A percentile compares a stretch with the other conserved stretches of the same genome.
phyloP scores from a whole-genome alignment of 2,329 filamentous ascomycete species.

The Acephala macrosclerotiorum region DNA sequence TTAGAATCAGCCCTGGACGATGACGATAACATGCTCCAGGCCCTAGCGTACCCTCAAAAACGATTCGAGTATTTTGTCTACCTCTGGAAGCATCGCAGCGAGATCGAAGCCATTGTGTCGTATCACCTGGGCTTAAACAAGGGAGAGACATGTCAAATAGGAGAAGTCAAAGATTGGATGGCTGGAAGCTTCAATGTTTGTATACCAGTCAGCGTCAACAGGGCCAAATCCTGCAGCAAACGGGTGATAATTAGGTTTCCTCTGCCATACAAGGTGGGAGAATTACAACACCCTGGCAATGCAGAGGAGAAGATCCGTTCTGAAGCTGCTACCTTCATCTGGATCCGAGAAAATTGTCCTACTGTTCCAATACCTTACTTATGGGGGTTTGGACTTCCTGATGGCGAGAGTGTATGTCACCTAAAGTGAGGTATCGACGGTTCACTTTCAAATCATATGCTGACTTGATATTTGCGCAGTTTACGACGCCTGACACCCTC shows the following conservation, averaged over 20 bases:
- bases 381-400: conserved; percentile 46
- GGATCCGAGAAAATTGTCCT: conserved; percentile 48
- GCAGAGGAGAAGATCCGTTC: conserved; percentile 51
- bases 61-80: conserved; percentile 34
- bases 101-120: conserved; percentile 40
- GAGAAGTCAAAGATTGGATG: conserved; percentile 42
- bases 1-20: background rate
- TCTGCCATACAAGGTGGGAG: conserved; percentile 48
- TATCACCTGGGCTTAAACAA: conserved; percentile 39
- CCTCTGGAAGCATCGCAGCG: conserved; percentile 29
- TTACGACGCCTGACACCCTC: conserved; percentile 24
- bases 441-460: conserved; percentile 21
- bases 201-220: conserved; percentile 40
- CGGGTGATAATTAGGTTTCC: conserved; percentile 42
- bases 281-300: conserved; percentile 47
- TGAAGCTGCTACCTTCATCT: conserved; percentile 50
- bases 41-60: conserved; percentile 30
- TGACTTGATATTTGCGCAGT: conserved; percentile 25
- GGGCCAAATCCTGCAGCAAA: conserved; percentile 32
- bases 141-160: conserved; percentile 31
- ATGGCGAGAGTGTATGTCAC: conserved; percentile 41
- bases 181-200: conserved; percentile 48
- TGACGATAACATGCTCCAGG: conserved; percentile 25
- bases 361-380: conserved; percentile 46
- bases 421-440: no score